Evolutionary conservation across 1,139 yeast genomes (phyloP), one percentile per base, ranked within the genome.

Genomic region (Pichia norvegensis): DNA sequence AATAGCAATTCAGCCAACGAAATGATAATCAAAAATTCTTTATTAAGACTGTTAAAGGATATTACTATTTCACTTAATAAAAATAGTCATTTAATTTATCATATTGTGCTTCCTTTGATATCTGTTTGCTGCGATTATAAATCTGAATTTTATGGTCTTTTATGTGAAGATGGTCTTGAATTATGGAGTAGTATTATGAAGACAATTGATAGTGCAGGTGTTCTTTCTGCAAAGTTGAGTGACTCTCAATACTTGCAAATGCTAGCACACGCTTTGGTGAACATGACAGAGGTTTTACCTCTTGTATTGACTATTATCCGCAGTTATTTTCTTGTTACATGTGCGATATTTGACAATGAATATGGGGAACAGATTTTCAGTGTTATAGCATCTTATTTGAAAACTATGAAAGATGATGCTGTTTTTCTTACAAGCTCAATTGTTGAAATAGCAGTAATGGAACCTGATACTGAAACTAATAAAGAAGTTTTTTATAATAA

Each of bases 131-230:
- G 95, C 53, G 81, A 87, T 52, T 80, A 80, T 9, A 57, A 66
- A 5, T 76, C 88, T 1, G 79, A 78, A 31, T 70, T 72, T 46
- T 81, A 81, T 53, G 69, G 81, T 2, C 69, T 85, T 44, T 63
- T 92, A 11, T 72, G 84, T 27, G 97, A 92, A 58, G 98, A 92
- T 63, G 97, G 95, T 0, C 79, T 79, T 57, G 95, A 86, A 44
- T 67, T 92, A 44, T 90, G 97, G 97, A 68, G 76, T 36, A 73
- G 83, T 0, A 60, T 87, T 4, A 63, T 90, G 43, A 85, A 80
- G 50, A 80, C 81, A 45, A 62, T 66, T 42, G 79, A 79, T 1
- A 45, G 45, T 3, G 36, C 48, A 11, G 52, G 50, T 3, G 51
- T 55, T 13, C 61, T 66, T 17, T 64, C 74, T 7, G 63, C 68